Conservation (phyloP, 108 stramenopile genomes). For the Bacterosira constricta region DNA sequence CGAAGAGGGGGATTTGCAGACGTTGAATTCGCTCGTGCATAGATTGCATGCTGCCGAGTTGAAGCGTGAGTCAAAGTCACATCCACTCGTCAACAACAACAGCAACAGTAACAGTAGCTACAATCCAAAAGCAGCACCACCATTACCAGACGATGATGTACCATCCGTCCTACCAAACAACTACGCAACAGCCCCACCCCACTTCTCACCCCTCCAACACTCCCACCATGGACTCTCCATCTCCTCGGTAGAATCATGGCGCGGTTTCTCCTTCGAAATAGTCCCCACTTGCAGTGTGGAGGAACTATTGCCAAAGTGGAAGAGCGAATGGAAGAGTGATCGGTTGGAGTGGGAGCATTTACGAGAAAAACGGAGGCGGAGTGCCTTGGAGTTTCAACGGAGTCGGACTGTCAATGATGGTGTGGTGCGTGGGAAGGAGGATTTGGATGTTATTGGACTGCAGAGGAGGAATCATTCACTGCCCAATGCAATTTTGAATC, state of each 20-base stretch:
- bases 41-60: slow-evolving; percentile 16
- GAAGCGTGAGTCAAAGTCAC: background rate
- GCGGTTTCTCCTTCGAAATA: slow-evolving; percentile 19
- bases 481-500: background rate
- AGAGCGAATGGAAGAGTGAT: slow-evolving; percentile 26
- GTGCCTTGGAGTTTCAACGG: slow-evolving; percentile 1
- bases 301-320: slow-evolving; percentile 26
- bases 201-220: background rate
- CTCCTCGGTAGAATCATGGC: slow-evolving; percentile 22
- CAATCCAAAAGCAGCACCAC: no score
- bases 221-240: slow-evolving; percentile 3
- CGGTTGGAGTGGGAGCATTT: slow-evolving; percentile 18
- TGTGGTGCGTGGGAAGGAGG: background rate
- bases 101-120: background rate
- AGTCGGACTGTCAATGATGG: slow-evolving; percentile 4
- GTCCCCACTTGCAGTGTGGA: slow-evolving; percentile 23
- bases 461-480: background rate
- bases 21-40: slow-evolving; percentile 12
- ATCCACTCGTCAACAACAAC: background rate
- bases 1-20: slow-evolving; percentile 12
- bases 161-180: background rate
- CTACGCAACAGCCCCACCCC: background rate
- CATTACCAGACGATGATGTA: background rate
- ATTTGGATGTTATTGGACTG: background rate
- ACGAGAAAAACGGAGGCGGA: slow-evolving; percentile 2